phyloP scores from a whole-genome alignment of 805 yeast genomes.

The Komagataella mondaviorum region DNA sequence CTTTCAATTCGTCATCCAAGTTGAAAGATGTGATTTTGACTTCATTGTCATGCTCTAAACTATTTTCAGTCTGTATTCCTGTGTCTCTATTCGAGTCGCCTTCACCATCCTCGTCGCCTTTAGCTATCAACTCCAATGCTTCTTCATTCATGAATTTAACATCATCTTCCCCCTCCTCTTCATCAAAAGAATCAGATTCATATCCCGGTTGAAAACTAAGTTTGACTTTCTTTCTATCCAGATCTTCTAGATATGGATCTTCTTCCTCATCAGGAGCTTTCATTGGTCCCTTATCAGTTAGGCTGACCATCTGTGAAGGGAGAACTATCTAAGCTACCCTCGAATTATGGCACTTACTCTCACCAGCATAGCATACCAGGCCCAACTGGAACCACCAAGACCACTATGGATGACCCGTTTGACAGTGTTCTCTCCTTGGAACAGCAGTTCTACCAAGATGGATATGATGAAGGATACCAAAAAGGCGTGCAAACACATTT shows the following conservation, averaged over 20 bases:
- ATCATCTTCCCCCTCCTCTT: slow-evolving; percentile 8
- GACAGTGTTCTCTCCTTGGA: slow-evolving; percentile 51
- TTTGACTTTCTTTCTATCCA: slow-evolving; percentile 6
- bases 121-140: not conserved
- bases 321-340: not conserved
- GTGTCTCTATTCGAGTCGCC: slow-evolving; percentile 6
- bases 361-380: not conserved
- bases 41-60: slow-evolving; percentile 5
- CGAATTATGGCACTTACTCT: not conserved
- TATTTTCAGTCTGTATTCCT: not conserved
- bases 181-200: slow-evolving; percentile 11
- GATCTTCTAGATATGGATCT: not conserved
- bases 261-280: not conserved
- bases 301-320: not conserved
- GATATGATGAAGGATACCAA: slow-evolving; percentile 56
- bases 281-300: not conserved
- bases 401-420: slow-evolving; percentile 7
- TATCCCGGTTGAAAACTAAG: slow-evolving; percentile 5
- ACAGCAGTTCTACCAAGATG: slow-evolving; percentile 48
- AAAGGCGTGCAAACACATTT: slow-evolving; percentile 48
- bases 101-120: slow-evolving; percentile 3
- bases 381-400: not conserved
- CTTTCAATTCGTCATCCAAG: slow-evolving; percentile 38
- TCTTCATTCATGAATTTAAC: not conserved
- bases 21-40: slow-evolving; percentile 52